These are phyloP conservation scores for Termitomyces sp. DNA, from an alignment of 768 basidiomycete species.

Conservation along the genomic window DNA sequence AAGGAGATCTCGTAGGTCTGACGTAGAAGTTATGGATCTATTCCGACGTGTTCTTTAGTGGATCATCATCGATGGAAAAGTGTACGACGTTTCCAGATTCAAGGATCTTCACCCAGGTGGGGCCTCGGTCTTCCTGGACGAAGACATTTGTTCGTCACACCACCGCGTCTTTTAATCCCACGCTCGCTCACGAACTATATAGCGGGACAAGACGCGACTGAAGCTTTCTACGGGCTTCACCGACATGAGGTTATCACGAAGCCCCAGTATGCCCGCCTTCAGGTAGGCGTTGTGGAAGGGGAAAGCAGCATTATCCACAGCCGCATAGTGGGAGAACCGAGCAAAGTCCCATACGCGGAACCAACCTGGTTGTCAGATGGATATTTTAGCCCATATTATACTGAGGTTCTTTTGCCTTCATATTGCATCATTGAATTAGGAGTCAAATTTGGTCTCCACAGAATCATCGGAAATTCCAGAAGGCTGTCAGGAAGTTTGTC, in stretches of 20 bases:
- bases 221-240: slow-evolving; percentile 88
- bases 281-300: slow-evolving; percentile 69
- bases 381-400: slow-evolving; percentile 75
- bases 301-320: slow-evolving; percentile 55
- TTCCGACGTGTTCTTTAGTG: slow-evolving; percentile 34
- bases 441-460: slow-evolving; percentile 18
- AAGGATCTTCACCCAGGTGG: slow-evolving; percentile 86
- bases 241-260: slow-evolving; percentile 78
- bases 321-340: slow-evolving; percentile 56
- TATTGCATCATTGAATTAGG: not conserved
- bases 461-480: slow-evolving; percentile 60
- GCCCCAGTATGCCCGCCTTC: slow-evolving; percentile 72
- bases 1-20: slow-evolving; percentile 53
- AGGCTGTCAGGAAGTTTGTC: slow-evolving; percentile 61
- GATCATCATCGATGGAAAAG: slow-evolving; percentile 82
- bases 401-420: slow-evolving; percentile 37
- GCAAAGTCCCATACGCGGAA: slow-evolving; percentile 85
- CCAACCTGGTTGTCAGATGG: slow-evolving; percentile 71
- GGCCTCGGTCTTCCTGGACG: slow-evolving; percentile 63
- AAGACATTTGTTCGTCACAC: slow-evolving; percentile 58
- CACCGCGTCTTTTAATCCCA: not conserved
- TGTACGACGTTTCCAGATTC: slow-evolving; percentile 81
- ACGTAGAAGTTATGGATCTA: not conserved
- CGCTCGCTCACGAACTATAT: slow-evolving; percentile 5
- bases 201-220: slow-evolving; percentile 89